Evolutionary conservation across 148 eudicot species (phyloP).

Genomic region (Selenicereus undatus): DNA sequence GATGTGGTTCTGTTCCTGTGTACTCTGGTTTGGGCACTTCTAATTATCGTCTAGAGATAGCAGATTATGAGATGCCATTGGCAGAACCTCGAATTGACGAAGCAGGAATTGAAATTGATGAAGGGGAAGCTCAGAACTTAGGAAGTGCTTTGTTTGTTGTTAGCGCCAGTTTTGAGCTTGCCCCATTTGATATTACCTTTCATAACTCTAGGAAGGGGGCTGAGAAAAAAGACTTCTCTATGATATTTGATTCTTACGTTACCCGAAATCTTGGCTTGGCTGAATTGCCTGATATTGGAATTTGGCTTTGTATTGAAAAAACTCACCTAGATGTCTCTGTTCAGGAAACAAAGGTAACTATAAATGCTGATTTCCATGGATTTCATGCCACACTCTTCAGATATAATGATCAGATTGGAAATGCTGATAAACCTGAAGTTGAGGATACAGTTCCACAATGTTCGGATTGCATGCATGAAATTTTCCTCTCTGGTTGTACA

Average conservation of each 20-base stretch:
- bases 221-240: slow-evolving; percentile 25
- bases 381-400: slow-evolving; percentile 38
- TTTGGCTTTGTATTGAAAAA: slow-evolving; percentile 45
- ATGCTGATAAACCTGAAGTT: slow-evolving; percentile 32
- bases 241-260: slow-evolving; percentile 23
- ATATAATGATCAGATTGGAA: slow-evolving; percentile 38
- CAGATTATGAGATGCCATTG: slow-evolving; percentile 24
- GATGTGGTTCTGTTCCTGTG: slow-evolving; percentile 16
- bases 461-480: slow-evolving; percentile 55
- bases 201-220: slow-evolving; percentile 49
- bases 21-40: slow-evolving; percentile 29
- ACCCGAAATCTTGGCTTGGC: slow-evolving; percentile 36
- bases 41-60: slow-evolving; percentile 27
- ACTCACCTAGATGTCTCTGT: slow-evolving; percentile 30
- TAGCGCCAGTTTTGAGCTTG: slow-evolving; percentile 45
- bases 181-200: slow-evolving; percentile 46
- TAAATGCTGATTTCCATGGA: slow-evolving; percentile 40
- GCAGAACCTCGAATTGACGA: slow-evolving; percentile 29
- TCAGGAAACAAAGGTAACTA: slow-evolving; percentile 39
- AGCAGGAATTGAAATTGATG: slow-evolving; percentile 18
- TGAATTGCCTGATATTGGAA: slow-evolving; percentile 47
- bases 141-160: slow-evolving; percentile 25
- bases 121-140: slow-evolving; percentile 25
- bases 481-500: slow-evolving; percentile 49
- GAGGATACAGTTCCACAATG: slow-evolving; percentile 34